These are phyloP conservation scores for Apocynum venetum DNA, from an alignment of 257 asterid genomes.

Conservation along the genomic window DNA sequence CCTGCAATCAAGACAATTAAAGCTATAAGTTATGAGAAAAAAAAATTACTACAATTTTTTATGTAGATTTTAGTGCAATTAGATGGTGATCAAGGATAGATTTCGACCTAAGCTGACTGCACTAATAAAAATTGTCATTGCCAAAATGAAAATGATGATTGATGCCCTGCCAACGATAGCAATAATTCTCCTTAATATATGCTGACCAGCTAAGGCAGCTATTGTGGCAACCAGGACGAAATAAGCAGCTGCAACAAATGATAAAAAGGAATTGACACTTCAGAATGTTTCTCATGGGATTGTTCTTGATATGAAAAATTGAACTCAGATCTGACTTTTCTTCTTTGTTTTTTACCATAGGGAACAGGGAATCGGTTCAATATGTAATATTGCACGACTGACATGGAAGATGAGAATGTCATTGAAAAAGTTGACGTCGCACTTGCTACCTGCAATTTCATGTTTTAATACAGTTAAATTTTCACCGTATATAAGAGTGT, in stretches of 20 bases:
- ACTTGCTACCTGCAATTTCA: slow-evolving; percentile 28
- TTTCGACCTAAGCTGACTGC: slow-evolving; percentile 35
- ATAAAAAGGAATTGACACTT: too few relatives aligned
- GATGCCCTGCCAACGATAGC: slow-evolving; percentile 37
- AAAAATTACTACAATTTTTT: too few relatives aligned
- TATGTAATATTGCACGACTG: slow-evolving; percentile 35
- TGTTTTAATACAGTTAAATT: too few relatives aligned
- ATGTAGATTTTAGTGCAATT: too few relatives aligned
- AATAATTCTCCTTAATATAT: slow-evolving; percentile 30
- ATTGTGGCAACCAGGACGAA: slow-evolving; percentile 30
- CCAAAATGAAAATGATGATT: slow-evolving; percentile 34
- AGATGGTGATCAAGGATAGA: neutral
- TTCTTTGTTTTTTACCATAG: slow-evolving; percentile 17
- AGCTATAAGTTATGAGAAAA: too few relatives aligned
- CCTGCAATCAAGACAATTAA: slow-evolving; percentile 14
- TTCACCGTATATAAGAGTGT: too few relatives aligned
- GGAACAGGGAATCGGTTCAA: slow-evolving; percentile 39
- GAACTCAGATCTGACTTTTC: too few relatives aligned
- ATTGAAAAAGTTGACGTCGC: slow-evolving; percentile 45
- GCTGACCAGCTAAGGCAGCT: slow-evolving; percentile 40
- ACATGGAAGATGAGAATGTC: slow-evolving; percentile 39
- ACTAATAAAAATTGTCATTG: slow-evolving; percentile 34
- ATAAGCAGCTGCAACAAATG: slow-evolving; percentile 26
- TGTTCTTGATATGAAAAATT: neutral
- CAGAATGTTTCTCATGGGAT: neutral